phyloP scores from a whole-genome alignment of 139 green algal genomes.

The Zygnema circumcarinatum region DNA sequence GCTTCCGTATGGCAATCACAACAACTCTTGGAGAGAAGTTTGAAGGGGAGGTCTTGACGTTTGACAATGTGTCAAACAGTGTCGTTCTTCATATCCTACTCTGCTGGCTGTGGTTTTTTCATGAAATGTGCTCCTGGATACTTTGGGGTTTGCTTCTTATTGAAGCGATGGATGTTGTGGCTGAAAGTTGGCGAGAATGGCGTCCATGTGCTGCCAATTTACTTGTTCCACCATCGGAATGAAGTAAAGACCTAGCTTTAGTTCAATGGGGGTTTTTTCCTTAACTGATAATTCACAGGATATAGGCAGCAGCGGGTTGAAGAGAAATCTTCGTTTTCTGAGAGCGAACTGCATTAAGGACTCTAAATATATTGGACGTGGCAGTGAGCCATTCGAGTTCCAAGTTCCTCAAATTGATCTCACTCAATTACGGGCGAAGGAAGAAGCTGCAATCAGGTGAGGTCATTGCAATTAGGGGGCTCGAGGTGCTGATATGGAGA shows the following conservation, averaged over 20 bases:
- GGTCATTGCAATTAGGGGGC: no score
- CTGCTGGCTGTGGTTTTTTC: neutral
- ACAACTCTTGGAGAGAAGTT: slow-evolving; percentile 67
- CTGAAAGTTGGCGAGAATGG: no score
- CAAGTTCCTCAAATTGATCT: slow-evolving; percentile 74
- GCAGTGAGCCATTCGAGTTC: slow-evolving; percentile 48
- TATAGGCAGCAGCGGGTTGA: slow-evolving; percentile 35
- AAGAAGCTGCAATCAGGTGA: slow-evolving; percentile 71
- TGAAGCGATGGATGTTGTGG: no score
- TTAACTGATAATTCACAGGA: slow-evolving; percentile 56
- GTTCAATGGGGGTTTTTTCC: slow-evolving; percentile 19
- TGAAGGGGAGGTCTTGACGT: slow-evolving; percentile 66
- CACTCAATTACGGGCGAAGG: slow-evolving; percentile 66
- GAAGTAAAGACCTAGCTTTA: no score
- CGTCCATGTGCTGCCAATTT: no score
- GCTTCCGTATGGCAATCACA: slow-evolving; percentile 34
- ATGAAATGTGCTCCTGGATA: no score
- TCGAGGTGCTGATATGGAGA: no score
- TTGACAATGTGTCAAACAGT: slow-evolving; percentile 61
- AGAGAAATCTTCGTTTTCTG: slow-evolving; percentile 47
- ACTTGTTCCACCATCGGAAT: no score
- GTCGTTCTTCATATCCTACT: slow-evolving; percentile 65
- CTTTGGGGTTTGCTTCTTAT: no score
- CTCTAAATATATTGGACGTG: slow-evolving; percentile 23
- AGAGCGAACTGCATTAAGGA: slow-evolving; percentile 54